phyloP scores from a whole-genome alignment of 164 flowering plant genomes.

The Protea cynaroides region DNA sequence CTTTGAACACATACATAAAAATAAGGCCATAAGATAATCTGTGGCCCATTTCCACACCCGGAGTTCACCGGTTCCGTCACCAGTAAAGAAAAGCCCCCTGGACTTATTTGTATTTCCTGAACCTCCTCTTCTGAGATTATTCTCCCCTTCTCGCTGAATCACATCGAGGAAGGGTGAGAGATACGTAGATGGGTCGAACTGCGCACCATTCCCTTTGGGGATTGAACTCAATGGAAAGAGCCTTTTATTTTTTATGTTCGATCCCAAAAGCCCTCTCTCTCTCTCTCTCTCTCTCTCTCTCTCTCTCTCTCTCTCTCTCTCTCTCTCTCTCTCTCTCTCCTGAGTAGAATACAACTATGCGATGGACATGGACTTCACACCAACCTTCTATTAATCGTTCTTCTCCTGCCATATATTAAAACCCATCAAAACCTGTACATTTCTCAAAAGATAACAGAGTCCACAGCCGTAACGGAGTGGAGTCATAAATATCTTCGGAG shows the following conservation, averaged over 20 bases:
- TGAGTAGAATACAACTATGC: too few species aligned
- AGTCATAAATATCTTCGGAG: slow-evolving; percentile 45
- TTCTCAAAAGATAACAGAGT: slow-evolving; percentile 67
- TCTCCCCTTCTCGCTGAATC: slow-evolving; percentile 67
- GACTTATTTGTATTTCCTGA: slow-evolving; percentile 68
- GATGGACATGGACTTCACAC: too few species aligned
- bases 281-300: too few species aligned
- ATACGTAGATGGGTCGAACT: slow-evolving; percentile 61
- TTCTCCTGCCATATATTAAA: too few species aligned
- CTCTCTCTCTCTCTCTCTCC: too few species aligned
- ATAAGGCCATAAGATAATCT: slow-evolving; percentile 13
- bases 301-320: too few species aligned
- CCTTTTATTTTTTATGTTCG: too few species aligned
- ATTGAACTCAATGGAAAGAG: too few species aligned
- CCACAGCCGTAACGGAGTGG: slow-evolving; percentile 37
- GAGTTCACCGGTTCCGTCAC: slow-evolving; percentile 78
- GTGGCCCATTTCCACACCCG: slow-evolving; percentile 72
- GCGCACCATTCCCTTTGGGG: slow-evolving; percentile 71
- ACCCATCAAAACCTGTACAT: too few species aligned
- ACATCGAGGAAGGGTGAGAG: slow-evolving; percentile 81
- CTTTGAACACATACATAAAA: too few species aligned
- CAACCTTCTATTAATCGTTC: too few species aligned
- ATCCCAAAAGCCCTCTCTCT: too few species aligned
- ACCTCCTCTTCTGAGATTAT: slow-evolving; percentile 60
- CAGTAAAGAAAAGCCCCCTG: slow-evolving; percentile 83